Conservation (phyloP, 148 eudicot species). For the Heliosperma pusillum region DNA sequence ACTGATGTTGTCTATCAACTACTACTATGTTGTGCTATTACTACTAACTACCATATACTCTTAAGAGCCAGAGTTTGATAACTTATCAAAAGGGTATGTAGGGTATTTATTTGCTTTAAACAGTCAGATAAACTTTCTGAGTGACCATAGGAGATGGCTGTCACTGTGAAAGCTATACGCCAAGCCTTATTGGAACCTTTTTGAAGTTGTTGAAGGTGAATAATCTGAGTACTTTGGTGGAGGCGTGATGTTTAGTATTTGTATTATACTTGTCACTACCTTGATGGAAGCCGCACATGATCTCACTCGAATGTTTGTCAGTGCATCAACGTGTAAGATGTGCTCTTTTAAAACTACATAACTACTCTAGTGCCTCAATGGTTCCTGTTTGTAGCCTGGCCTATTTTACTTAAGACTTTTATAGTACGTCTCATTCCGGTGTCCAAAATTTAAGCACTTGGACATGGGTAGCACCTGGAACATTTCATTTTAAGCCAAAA, state of each 20-base stretch:
- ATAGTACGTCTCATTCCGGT: too few relatives aligned
- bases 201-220: neutral
- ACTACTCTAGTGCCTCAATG: neutral
- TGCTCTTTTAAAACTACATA: neutral
- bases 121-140: neutral
- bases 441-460: too few relatives aligned
- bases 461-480: too few relatives aligned
- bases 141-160: neutral
- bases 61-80: neutral
- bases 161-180: neutral
- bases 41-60: too few relatives aligned
- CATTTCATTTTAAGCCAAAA: too few relatives aligned
- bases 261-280: neutral
- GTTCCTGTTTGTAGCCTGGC: neutral
- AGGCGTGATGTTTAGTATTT: neutral
- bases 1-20: too few relatives aligned
- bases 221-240: neutral
- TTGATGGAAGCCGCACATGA: neutral
- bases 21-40: too few relatives aligned
- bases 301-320: neutral
- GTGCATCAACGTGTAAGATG: neutral
- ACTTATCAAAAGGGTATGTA: neutral
- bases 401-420: neutral
- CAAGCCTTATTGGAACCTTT: neutral
- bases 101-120: neutral